These are phyloP conservation scores for Phymatotrichopsis omnivora DNA, from an alignment of 2,329 filamentous ascomycete genomes.

Conservation along the genomic window DNA sequence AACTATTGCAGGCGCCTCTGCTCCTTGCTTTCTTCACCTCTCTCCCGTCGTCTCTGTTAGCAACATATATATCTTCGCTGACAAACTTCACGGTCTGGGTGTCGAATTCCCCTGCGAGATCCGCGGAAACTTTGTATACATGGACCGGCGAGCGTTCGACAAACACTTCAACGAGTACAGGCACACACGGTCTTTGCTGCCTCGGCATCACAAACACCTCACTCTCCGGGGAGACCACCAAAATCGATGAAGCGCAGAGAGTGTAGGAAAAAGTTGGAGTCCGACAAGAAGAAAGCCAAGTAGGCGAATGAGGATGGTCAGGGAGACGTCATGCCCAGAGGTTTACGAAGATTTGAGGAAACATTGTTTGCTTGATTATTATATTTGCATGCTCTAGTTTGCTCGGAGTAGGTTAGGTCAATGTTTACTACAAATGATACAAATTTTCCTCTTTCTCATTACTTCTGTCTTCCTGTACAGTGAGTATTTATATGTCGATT, in stretches of 20 bases:
- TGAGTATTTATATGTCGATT: too few relatives aligned
- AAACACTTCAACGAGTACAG: constrained; percentile 96
- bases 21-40: constrained; percentile 84
- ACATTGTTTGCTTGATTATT: constrained; percentile 62
- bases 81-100: constrained; percentile 88
- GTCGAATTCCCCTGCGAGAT: constrained; percentile 95
- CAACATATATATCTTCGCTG: too few relatives aligned
- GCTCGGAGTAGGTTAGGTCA: too few relatives aligned
- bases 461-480: too few relatives aligned
- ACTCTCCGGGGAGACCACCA: constrained; percentile 86
- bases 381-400: background rate
- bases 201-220: constrained; percentile 85
- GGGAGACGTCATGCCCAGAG: constrained; percentile 98
- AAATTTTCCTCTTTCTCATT: too few relatives aligned
- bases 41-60: too few relatives aligned
- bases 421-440: too few relatives aligned
- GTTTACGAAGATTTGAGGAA: constrained; percentile 93
- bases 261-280: constrained; percentile 91
- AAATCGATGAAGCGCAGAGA: constrained; percentile 76
- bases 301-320: constrained; percentile 75
- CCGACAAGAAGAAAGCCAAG: constrained; percentile 68
- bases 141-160: constrained; percentile 89
- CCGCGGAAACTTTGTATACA: constrained; percentile 98
- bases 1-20: constrained; percentile 71
- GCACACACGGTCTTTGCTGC: constrained; percentile 84